These are phyloP conservation scores for Thalassiosira livingstoniorum DNA, from an alignment of 352 stramenopile genomes.

Conservation along the genomic window DNA sequence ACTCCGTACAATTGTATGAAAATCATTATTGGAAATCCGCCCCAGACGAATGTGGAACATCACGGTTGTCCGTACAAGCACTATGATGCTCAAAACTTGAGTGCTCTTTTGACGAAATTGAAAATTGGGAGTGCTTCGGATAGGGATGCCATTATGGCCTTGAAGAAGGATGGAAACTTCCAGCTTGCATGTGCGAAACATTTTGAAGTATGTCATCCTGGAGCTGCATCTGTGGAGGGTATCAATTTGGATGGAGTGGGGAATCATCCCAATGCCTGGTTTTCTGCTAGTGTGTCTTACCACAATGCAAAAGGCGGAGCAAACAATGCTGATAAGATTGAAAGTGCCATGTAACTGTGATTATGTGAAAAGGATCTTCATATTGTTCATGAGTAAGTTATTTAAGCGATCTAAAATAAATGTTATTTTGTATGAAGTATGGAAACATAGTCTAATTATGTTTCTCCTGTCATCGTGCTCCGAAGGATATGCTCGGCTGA, in stretches of 20 bases:
- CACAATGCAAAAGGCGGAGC: conserved; percentile 86
- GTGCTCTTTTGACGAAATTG: conserved; percentile 87
- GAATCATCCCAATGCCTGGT: conserved; percentile 99
- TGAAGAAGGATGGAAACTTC: conserved; percentile 93
- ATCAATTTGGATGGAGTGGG: conserved; percentile 89
- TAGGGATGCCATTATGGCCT: conserved; percentile 92
- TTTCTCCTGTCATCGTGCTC: conserved; percentile 40
- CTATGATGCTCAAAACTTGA: conserved; percentile 93
- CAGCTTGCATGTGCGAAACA: conserved; percentile 98
- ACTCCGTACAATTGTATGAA: conserved; percentile 95
- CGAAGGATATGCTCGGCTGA: conserved; percentile 59
- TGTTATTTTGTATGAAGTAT: too few relatives aligned
- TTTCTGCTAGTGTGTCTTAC: conserved; percentile 94
- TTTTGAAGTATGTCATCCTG: conserved; percentile 94
- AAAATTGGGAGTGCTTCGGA: conserved; percentile 83
- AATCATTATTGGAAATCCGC: conserved; percentile 95
- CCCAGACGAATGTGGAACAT: conserved; percentile 93
- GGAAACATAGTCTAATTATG: too few relatives aligned
- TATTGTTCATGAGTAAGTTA: too few relatives aligned
- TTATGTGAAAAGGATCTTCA: too few relatives aligned
- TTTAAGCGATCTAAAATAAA: too few relatives aligned
- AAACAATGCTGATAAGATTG: background rate
- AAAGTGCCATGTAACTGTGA: background rate
- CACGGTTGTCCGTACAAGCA: conserved; percentile 98
- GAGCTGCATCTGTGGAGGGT: conserved; percentile 70